Conservation (phyloP, 2,329 filamentous ascomycete species). For the Coleophoma cylindrospora region DNA sequence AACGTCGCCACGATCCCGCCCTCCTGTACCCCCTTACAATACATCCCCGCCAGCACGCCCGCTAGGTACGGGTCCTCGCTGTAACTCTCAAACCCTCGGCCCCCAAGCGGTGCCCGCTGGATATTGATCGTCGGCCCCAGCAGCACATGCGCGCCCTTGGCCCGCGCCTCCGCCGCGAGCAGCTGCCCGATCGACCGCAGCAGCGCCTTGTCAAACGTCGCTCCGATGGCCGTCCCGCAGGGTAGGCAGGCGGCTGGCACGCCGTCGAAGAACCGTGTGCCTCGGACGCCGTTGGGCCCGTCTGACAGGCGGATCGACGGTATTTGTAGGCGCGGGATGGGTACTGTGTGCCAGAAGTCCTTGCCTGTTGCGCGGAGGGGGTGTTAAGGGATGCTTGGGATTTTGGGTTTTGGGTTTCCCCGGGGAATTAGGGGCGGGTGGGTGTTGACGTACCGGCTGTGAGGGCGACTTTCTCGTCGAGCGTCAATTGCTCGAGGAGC, state of each 20-base stretch:
- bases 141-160: slow-evolving; percentile 65
- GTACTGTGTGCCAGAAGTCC: slow-evolving; percentile 23
- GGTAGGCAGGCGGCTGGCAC: slow-evolving; percentile 37
- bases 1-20: slow-evolving; percentile 33
- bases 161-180: slow-evolving; percentile 60
- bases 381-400: too few species aligned
- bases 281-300: slow-evolving; percentile 25
- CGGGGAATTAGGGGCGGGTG: background rate
- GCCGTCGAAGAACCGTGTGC: slow-evolving; percentile 26
- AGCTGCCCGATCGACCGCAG: slow-evolving; percentile 56
- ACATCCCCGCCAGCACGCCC: slow-evolving; percentile 34
- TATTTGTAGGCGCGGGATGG: slow-evolving; percentile 17
- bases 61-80: slow-evolving; percentile 41
- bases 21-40: slow-evolving; percentile 36
- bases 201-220: slow-evolving; percentile 61
- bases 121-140: slow-evolving; percentile 59
- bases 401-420: background rate
- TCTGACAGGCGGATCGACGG: slow-evolving; percentile 24
- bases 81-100: slow-evolving; percentile 41
- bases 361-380: slow-evolving; percentile 5
- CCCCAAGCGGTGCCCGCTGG: slow-evolving; percentile 38
- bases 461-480: slow-evolving; percentile 44
- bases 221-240: slow-evolving; percentile 40
- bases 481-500: slow-evolving; percentile 43
- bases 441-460: slow-evolving; percentile 33